Conservation (phyloP, 768 basidiomycete genomes). For the Mycena kentingensis region DNA sequence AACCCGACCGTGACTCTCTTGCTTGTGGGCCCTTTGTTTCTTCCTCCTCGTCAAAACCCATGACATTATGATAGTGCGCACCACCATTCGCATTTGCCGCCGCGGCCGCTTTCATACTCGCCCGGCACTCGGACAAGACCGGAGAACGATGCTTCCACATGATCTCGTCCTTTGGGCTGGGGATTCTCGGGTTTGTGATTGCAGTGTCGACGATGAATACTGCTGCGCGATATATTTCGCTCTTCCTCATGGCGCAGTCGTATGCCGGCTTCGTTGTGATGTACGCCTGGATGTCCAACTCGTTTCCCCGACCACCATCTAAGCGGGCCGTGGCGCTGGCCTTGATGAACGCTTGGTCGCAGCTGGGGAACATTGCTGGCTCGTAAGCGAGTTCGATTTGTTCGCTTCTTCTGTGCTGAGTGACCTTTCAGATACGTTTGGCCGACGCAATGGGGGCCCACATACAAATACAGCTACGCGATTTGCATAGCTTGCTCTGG, state of each 20-base stretch:
- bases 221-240: slow-evolving; percentile 66
- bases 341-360: slow-evolving; percentile 76
- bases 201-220: slow-evolving; percentile 71
- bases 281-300: slow-evolving; percentile 50
- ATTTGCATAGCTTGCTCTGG: slow-evolving; percentile 67
- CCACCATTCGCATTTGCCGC: slow-evolving; percentile 80
- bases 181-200: slow-evolving; percentile 73
- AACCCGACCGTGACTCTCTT: slow-evolving; percentile 65
- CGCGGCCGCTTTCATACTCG: slow-evolving; percentile 53
- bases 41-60: slow-evolving; percentile 5
- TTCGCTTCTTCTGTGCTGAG: no score
- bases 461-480: slow-evolving; percentile 66
- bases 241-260: slow-evolving; percentile 65
- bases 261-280: slow-evolving; percentile 72
- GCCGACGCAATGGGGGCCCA: slow-evolving; percentile 67
- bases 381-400: background rate
- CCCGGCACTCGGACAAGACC: slow-evolving; percentile 69
- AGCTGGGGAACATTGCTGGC: slow-evolving; percentile 79
- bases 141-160: slow-evolving; percentile 81
- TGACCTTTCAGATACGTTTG: slow-evolving; percentile 62
- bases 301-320: slow-evolving; percentile 72
- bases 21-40: slow-evolving; percentile 40
- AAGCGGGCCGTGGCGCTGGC: slow-evolving; percentile 85
- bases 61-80: slow-evolving; percentile 40
- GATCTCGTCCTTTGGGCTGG: slow-evolving; percentile 53